Base-by-base conservation (phyloP, 352 stramenopile genomes). In the Peronospora destructor region DNA sequence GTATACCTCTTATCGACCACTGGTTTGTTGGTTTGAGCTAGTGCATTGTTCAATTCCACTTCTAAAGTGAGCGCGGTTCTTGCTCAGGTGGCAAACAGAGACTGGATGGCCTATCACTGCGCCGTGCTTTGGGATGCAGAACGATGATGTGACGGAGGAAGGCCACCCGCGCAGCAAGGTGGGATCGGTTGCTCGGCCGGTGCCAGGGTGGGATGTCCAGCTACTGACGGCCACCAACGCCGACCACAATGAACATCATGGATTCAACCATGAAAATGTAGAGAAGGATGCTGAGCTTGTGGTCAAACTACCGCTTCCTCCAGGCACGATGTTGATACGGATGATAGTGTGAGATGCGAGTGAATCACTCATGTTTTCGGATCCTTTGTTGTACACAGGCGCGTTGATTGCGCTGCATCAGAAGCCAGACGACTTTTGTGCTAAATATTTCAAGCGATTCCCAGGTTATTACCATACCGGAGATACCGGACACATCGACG, bases 401-500 rank as follows among this genome's bases (percentile, higher is more conserved):
- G 75, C 76, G 28, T 61, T 96, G 30, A 82, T 67, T 10, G 94
- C 84, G 2, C 51, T 97, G 13, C 87, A 91, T 64, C 89, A 94
- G 48, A 85, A 91, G 48, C 68, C 91, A 8, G 75, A 84, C 11
- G 67, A 91, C 34, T 96, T 83, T 50, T 58, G 90, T 28, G 61
- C 63, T 21, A 84, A 79, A 41, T 97, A 97, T 59, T 71, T 96
- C 30, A 68, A 73, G 28, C 73, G 80, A 32, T 87, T 87, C 59
- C 74, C 83, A 1, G 89, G 89, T 5, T 96, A 94, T 56, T 97
- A 96, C 53, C 70, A 87, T 53, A 94, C 85, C 3, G 86, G 84
- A 23, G 89, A 97, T 66, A 82, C 76, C 4, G 85, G 82, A 6
- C 76, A 86, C 49, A 78, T 94, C 34, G 89, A 97, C 55, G 80